These are phyloP conservation scores for Craterostigma plantagineum DNA, from an alignment of 257 asterid species.

Conservation along the genomic window DNA sequence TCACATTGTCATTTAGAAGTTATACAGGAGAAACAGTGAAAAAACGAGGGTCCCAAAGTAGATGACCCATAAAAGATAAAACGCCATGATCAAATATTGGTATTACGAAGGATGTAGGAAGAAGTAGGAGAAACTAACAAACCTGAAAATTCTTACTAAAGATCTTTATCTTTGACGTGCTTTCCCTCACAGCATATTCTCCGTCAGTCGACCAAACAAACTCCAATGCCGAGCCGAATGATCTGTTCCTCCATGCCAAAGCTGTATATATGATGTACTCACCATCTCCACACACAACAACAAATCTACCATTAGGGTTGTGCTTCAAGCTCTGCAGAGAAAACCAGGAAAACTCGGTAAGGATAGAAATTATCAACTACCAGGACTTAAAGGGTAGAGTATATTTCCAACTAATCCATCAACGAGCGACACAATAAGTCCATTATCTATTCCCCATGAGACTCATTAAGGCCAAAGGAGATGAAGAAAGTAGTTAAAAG, in stretches of 20 bases:
- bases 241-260: conserved; percentile 90
- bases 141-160: conserved; percentile 76
- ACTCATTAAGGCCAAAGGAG: too few species aligned
- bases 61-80: neutral
- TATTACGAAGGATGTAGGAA: neutral
- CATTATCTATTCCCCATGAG: too few species aligned
- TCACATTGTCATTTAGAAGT: neutral
- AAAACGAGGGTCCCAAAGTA: neutral
- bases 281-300: conserved; percentile 93
- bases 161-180: conserved; percentile 75
- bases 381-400: neutral
- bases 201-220: conserved; percentile 95
- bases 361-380: neutral
- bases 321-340: conserved; percentile 75
- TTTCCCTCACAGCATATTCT: conserved; percentile 94
- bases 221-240: conserved; percentile 88
- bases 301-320: conserved; percentile 87
- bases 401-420: too few species aligned
- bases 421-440: too few species aligned
- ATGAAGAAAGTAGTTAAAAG: too few species aligned
- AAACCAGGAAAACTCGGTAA: neutral
- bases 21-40: neutral
- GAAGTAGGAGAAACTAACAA: conserved; percentile 6
- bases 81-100: too few species aligned
- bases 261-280: conserved; percentile 92